Base-by-base conservation (phyloP, 2,329 filamentous ascomycete genomes). In the Penicillium oxalicum region DNA sequence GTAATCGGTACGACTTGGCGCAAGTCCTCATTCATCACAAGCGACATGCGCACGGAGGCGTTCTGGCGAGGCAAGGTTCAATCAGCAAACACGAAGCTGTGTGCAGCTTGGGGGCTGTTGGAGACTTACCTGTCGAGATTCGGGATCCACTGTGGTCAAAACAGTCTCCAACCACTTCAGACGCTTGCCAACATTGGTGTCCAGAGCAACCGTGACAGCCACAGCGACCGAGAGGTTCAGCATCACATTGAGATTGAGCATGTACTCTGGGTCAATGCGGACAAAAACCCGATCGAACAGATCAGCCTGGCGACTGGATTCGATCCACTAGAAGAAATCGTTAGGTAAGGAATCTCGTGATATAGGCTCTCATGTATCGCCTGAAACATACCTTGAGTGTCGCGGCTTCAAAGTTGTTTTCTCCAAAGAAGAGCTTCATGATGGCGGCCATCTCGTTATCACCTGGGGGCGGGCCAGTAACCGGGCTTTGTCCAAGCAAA, bases 271-370 rank as follows among this genome's bases (percentile, higher is more conserved):
- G 51, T 79, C 77, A 57, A 78, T 72, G 47, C 73, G 75, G 24
- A 80, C 73, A 60, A 85, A 84, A 44, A 83, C 71, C 27, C 75
- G 73, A 62, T 83, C 79, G 60, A 84, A 85, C n/a, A 85, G 70
- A 40, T 78, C 75, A 12, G 73, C 71, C 55, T 82, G 79, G 47
- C 77, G 76, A 29, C 69, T 63, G 5, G 81, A 84, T 69, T 83
- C 80, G 41, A 85, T 71, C 82, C 82, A 85, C 73, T 71, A 47
- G 73, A 47, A 45, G 48, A 6, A 33, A 25, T 32, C 11, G 27
- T 46, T 27, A 46, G 42, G 67, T 47, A 66, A 58, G 40, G 48
- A 25, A 12, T 41, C 11, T 34, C 34, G 13, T 27, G 5, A 2
- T 2, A 18, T 27, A 9, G 7, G 7, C 12, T 39, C 7, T 4